Base-by-base conservation (phyloP, 352 stramenopile genomes). In the Phytopythium boreale region DNA sequence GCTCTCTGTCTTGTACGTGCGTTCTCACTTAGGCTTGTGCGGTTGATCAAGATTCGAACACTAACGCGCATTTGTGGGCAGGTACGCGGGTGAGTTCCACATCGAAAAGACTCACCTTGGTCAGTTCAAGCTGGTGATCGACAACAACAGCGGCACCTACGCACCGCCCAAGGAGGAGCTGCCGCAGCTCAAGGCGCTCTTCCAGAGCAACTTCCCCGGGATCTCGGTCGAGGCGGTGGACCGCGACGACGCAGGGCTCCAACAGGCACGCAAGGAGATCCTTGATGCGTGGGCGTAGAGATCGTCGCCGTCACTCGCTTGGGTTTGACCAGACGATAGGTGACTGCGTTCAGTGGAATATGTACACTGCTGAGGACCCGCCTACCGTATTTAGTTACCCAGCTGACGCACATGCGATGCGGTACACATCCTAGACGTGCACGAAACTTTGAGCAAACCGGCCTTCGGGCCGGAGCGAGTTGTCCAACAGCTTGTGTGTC, bases 141-240 rank as follows among this genome's bases (percentile, higher is more conserved):
- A 77, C 67, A 77, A 77, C 58, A 77, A 77, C 56, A 77, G 70
- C 61, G 67, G 70, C 29, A 77, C 70, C 2, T 77, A 77, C 31
- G 67, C 63, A 7, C 67, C 70, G 17, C 67, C 67, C 0, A 74
- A 74, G 59, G 64, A 63, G 27, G 61, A 69, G 2, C 64, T 77
- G 15, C 70, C 70, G 0, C 46, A 70, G 12, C 63, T 77, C 15
- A 69, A 77, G 56, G 53, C 58, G 2, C 19, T 77, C 4, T 36
- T 77, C 2, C 61, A 77, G 39, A 68, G 43, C 49, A 77, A 77
- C 53, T 75, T 77, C 44, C 67, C 67, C 0, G 67, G 63, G 1
- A 77, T 77, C 27, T 67, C 53, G 12, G 60, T 71, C 24, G 62
- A 68, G 26, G 70, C 62, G 0, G 10, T 67, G 52, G 70, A 77